phyloP scores from a whole-genome alignment of 1,139 yeast genomes.

The Kluyveromyces sp. region DNA sequence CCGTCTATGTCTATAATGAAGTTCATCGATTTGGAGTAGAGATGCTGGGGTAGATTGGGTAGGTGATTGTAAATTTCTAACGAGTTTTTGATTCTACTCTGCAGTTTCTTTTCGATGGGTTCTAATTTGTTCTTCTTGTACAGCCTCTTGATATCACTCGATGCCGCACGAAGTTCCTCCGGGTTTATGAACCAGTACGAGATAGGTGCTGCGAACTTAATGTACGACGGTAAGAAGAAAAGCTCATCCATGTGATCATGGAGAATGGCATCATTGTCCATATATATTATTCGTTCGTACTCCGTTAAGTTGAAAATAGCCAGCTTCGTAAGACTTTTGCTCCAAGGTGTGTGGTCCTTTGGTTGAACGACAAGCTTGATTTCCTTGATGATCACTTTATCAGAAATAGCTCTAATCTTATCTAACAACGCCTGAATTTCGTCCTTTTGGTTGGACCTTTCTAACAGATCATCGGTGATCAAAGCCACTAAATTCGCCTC shows the following conservation, averaged over 20 bases:
- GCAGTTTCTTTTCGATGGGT: conserved; percentile 18
- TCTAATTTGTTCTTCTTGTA: conserved; percentile 21
- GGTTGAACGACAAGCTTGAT: conserved; percentile 27
- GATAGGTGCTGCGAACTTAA: conserved; percentile 31
- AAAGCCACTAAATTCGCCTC: conserved; percentile 38
- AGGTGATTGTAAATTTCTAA: conserved; percentile 29
- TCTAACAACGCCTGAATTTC: conserved; percentile 12
- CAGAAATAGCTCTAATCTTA: conserved; percentile 16
- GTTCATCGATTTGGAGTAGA: conserved; percentile 18
- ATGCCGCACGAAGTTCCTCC: conserved; percentile 20
- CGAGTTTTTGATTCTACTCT: conserved; percentile 19
- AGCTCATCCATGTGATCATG: conserved; percentile 39
- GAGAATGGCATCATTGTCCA: conserved; percentile 37
- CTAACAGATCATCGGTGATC: conserved; percentile 24
- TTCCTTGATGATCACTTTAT: conserved; percentile 25
- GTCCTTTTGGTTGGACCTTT: conserved; percentile 10
- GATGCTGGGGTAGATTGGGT: conserved; percentile 26
- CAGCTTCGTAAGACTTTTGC: conserved; percentile 48
- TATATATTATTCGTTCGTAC: conserved; percentile 41
- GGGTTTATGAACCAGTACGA: conserved; percentile 26
- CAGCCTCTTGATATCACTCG: conserved; percentile 16
- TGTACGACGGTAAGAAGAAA: conserved; percentile 38
- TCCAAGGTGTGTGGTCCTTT: conserved; percentile 37
- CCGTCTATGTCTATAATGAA: conserved; percentile 26
- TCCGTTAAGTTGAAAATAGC: conserved; percentile 44